Evolutionary conservation across 164 flowering plant species (phyloP), one percentile per base, ranked within the genome.

Genomic region (Vitis cinerea): DNA sequence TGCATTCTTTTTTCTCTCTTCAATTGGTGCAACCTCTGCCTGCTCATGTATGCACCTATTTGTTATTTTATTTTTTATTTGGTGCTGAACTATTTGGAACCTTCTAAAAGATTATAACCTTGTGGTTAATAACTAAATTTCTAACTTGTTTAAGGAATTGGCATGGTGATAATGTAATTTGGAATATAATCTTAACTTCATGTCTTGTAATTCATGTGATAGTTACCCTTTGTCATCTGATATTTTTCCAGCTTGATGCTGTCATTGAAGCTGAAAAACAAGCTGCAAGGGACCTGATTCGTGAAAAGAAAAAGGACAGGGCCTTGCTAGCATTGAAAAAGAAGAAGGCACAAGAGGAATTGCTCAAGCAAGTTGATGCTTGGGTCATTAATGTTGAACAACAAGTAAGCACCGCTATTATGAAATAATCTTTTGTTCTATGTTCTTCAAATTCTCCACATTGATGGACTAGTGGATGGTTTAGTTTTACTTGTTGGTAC

Each of bases 181-280:
- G 27, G 27, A 47, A 44, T 71, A 13, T 19, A 48, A 16, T 57
- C 16, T 23, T 63, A 9, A 8, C 49, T 44, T 17, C 4, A 55
- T 14, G 9, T 50, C 9, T 64, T 23, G 51, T n/a, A 47, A 44
- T 16, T 47, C 55, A 15, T 50, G 16, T 30, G 2, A 10, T 64
- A 6, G 19, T 13, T 50, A 17, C 31, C 16, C 61, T 9, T 70
- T n/a, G n/a, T 59, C 2, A 13, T 56, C 27, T 74, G 3, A 61
- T 50, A 16, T 58, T 14, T 69, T 61, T 69, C 44, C 82, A 94
- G 97, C 94, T 94, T 60, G 97, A 94, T 47, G 77, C 82, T 57
- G 97, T 94, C 57, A 94, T 91, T 72, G 98, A 92, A 81, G 97
- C 99, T n/a, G 99, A 94, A 77, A 91, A 89, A 77, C 88, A 90